Evolutionary conservation across 2,329 filamentous ascomycete species (phyloP).

Genomic region (Fragosphaeria purpurea): DNA sequence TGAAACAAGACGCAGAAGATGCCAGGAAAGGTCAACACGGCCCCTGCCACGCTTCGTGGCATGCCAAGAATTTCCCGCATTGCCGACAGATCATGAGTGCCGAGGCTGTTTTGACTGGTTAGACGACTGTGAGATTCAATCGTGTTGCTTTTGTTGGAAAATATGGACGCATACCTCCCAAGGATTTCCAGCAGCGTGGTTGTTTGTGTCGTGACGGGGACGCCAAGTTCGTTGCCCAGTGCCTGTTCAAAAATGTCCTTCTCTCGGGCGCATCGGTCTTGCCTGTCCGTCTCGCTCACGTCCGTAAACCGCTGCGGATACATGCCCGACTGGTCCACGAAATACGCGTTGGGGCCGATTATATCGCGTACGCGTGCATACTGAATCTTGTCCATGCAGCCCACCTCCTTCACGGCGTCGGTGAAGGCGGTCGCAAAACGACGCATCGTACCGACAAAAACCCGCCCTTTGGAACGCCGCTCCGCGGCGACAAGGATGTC

Average conservation of each 20-base stretch:
- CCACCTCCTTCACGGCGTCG: constrained; percentile 44
- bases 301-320: constrained; percentile 35
- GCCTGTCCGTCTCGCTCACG: constrained; percentile 18
- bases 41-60: constrained; percentile 29
- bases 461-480: constrained; percentile 26
- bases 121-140: no score
- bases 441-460: constrained; percentile 53
- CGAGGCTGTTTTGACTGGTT: constrained; percentile 22
- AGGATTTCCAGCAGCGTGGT: no score
- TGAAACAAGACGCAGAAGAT: constrained; percentile 33
- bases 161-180: no score
- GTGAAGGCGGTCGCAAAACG: constrained; percentile 48
- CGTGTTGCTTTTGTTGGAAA: no score
- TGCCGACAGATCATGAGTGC: constrained; percentile 42
- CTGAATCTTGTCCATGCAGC: constrained; percentile 36
- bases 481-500: constrained; percentile 40
- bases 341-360: constrained; percentile 42
- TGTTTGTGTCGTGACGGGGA: constrained; percentile 12
- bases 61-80: constrained; percentile 46
- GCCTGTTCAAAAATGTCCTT: constrained; percentile 21
- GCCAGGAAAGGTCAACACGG: constrained; percentile 22
- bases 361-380: constrained; percentile 39
- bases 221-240: constrained; percentile 21
- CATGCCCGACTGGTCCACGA: constrained; percentile 38
- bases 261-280: constrained; percentile 15